Evolutionary conservation across 352 stramenopile genomes (phyloP), one percentile per base, ranked within the genome.

Genomic region (Phytophthora pini): DNA sequence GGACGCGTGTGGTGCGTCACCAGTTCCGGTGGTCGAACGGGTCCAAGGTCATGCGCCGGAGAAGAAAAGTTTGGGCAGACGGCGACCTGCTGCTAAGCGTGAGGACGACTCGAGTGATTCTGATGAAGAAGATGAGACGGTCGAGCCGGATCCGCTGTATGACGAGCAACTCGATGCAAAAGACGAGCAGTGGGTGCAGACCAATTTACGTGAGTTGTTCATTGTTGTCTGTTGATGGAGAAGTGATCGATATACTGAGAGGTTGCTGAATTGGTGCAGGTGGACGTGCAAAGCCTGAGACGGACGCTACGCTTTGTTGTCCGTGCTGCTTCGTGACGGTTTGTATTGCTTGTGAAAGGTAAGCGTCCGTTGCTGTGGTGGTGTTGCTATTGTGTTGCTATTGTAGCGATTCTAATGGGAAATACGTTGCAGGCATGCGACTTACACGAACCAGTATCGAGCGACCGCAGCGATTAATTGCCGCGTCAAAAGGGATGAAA

Each of bases 321-420:
- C 86, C 86, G 22, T 94, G 84, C 59, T 94, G 86, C 66, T 94
- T 94, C 56, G 53, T 94, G 31, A 90, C 79, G 0, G 80, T 94
- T 15, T 94, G 82, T 46, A 89, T 93, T 74, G 68, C 78, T 45
- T 92, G 84, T 57, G 65, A 94, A 66, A 66, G 84, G 77, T 88
- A 71, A 8, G 49, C 13, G 48, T 27, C 11, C 62, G 8, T 9
- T 13, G 34, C 10, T 9, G 15, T 31, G 9, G 17, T 4, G 24
- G 4, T 38, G 36, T 53, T 64, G 7, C 5, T 41, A 38, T 5
- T 17, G 8, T 59, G 50, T 53, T 64, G 7, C 5, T 41, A 38
- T 5, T 17, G 8, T 59, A 44, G 29, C 27, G 20, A 26, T 54
- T 13, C 54, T 68, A 38, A 62, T 27, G n/a, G n/a, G n/a, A 43